Base-by-base conservation (phyloP, 805 yeast genomes). In the Yamadazyma philogaea region DNA sequence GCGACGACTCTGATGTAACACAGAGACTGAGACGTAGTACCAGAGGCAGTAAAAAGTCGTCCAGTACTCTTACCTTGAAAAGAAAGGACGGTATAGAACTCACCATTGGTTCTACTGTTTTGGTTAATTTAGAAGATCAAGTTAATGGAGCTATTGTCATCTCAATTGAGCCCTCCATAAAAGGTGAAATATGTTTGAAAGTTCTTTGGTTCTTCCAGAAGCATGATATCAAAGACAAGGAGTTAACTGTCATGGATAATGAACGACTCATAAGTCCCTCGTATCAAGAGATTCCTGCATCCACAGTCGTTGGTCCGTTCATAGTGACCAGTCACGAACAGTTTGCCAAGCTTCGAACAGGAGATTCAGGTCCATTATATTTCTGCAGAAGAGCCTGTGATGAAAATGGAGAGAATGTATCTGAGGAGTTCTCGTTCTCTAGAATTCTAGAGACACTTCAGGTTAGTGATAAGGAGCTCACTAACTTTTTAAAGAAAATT, bases 211-310 rank as follows among this genome's bases (percentile, higher is more conserved):
- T 80, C 46, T 54, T 72, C n/a, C 55, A 73, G 40, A 54, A 60
- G 35, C 32, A 55, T 4, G 82, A 79, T 30, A 58, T 77, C 6
- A 61, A 64, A 3, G 27, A 26, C 24, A 34, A 34, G 17, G 4
- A 15, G n/a, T 8, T 31, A 4, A 30, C 37, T 16, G 19, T 14
- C 8, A 14, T 17, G 12, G 35, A 20, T 18, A 36, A 72, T 50
- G 88, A 82, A 56, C 42, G 82, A 5, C 78, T 77, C 48, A 52
- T 83, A 19, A 76, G 86, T 0, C 71, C 84, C 2, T 72, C 74
- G 26, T 41, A 66, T 15, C 73, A 70, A 3, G 71, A 71, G 28
- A 57, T 82, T 12, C 52, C 59, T 37, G 58, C 80, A 2, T 48
- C 46, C 1, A 68, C 77, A 35, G 66, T 82, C 19, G 47, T 14